Evolutionary conservation across 2,329 filamentous ascomycete species (phyloP), one percentile per base, ranked within the genome.

Genomic region (Penicillium vulpinum): DNA sequence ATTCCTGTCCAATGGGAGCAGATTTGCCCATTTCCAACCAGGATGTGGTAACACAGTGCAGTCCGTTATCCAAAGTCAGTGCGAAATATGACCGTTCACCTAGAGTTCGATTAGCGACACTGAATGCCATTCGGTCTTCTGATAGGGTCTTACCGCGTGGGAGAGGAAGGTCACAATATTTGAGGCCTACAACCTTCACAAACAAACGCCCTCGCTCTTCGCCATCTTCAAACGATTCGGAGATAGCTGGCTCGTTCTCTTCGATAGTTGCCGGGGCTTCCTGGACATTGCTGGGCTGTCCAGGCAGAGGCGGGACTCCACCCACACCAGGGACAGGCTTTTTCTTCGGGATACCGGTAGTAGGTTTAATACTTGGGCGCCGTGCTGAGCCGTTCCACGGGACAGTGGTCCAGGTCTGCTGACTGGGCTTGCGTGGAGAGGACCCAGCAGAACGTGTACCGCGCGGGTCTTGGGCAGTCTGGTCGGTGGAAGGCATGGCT

Each of bases 151-250:
- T 83, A 94, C 91, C 93, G 78, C 88, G 90, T 31, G 94, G 92
- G 54, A 99, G 80, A 22, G 94, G 93, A 6, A 67, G 81, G 70
- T 97, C 92, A 36, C 99, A 83, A 67, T 97, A 92, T 74, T 97
- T 97, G 62, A 97, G 92, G 43, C 93, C 92, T 74, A 97, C 89
- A n/a, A 99, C 94, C 80, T 99, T 99, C 64, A 99, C 92, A 68
- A 99, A 99, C 2, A 99, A 82, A 59, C 94, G 83, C 10, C 94
- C 94, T 65, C 94, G 83, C 76, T 99, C 94, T 57, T 88, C 88
- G 51, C 87, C 91, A 57, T 97, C 92, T 53, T 91, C 88, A 10
- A 84, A 83, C 5, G 82, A 79, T 41, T 83, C 82, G 35, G 76
- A 75, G 56, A 89, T 83, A 5, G 80, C 77, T 26, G 81, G 73